Evolutionary conservation across 768 basidiomycete genomes (phyloP), one percentile per base, ranked within the genome.

Genomic region (Mycena olivaceomarginata): DNA sequence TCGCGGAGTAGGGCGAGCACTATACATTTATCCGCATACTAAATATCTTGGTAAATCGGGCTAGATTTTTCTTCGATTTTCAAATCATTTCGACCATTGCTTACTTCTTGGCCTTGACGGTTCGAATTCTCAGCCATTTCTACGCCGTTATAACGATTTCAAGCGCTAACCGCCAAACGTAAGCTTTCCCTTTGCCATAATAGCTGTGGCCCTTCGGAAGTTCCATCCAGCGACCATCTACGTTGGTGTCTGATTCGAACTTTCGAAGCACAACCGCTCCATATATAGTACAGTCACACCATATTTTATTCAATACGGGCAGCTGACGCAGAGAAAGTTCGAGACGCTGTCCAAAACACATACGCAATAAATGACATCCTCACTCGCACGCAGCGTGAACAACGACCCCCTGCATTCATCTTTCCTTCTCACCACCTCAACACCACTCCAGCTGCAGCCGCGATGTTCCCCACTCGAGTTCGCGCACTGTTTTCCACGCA

Each of bases 311-410:
- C 22, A 53, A 53, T n/a, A 39, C 53, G 67, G 22, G 39, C 74
- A 75, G 67, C 67, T 75, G 74, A 69, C 74, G 40, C 45, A 45
- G 11, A 43, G 72, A 68, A 68, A 22, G 72, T 74, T 74, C 66
- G 66, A 62, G 72, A 74, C 31, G 7, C 9, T 45, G 41, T 72
- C 71, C 12, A 72, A 56, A 74, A 60, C 51, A 53, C 20, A 9
- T 67, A 75, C 74, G 68, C 74, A 69, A 69, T 39, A 64, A 64
- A 67, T 75, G 67, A 75, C 74, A 70, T 69, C 25, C n/a, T 20
- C 1, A 2, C 5, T 66, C 72, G 66, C 72, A 59, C 66, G 53
- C 16, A 20, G 18, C 7, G 25, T 16, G 31, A n/a, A 66, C 18
- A 63, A 43, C 40, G 5, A 7, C 48, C 62, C 48, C 39, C 25